Base-by-base conservation (phyloP, 129 eudicot genomes). In the Artemisia argyi region DNA sequence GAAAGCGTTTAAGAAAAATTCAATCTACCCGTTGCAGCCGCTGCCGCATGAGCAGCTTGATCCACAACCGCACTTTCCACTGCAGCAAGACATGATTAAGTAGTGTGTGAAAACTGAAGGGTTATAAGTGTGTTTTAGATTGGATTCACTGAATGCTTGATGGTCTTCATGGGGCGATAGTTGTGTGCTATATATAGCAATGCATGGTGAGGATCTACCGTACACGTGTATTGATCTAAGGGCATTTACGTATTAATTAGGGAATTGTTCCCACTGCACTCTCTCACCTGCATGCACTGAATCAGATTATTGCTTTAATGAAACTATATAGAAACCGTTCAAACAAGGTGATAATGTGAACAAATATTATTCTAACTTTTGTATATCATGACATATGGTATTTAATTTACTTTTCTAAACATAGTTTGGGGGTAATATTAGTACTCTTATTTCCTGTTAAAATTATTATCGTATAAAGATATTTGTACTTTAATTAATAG, bases 1-100 rank as follows among this genome's bases (percentile, higher is more conserved):
- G 17, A n/a, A n/a, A n/a, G n/a, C 2, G n/a, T 11, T 1, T 50
- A 54, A 56, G 61, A 56, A 19, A 7, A 56, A 56, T 2, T 1
- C 7, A 14, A 16, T 11, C 50, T 78, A 85, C 91, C 89, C 89
- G 71, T 78, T 75, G 76, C 96, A 88, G 77, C 91, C 81, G 53
- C 47, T 84, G 80, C 96, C 92, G 78, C 97, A 91, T 72, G 61
- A 60, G 90, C 97, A 91, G 88, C 81, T 51, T 66, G 95, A 69
- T 47, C 97, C 97, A 53, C 97, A 91, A 5, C 82, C 80, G 71
- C 97, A 91, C 79, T 73, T 88, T 78, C 87, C 89, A 32, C 73
- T 73, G 81, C 93, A 84, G 85, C 84, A 75, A 87, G 90, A 88
- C 96, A 88, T 88, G 67, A 79, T 87, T 73, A 26, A 26, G 58